phyloP scores from a whole-genome alignment of 345 rosid species.

The Populus deltoides region DNA sequence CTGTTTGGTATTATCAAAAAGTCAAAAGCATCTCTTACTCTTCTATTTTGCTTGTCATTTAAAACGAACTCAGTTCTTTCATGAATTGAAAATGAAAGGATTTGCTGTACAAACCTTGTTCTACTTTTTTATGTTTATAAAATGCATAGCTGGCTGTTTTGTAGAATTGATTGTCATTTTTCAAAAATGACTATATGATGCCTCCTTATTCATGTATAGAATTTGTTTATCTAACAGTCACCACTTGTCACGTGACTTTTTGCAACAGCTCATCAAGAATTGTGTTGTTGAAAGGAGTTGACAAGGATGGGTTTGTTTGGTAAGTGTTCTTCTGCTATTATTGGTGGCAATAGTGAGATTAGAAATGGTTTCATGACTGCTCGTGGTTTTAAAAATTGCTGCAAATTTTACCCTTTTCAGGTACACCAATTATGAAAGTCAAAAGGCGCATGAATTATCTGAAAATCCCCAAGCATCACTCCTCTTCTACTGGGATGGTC shows the following conservation, averaged over 20 bases:
- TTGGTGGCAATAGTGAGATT: neutral
- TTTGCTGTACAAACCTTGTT: neutral
- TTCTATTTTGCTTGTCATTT: neutral
- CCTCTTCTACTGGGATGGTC: slow-evolving; percentile 87
- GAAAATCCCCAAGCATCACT: slow-evolving; percentile 87
- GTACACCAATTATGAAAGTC: slow-evolving; percentile 89
- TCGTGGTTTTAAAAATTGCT: slow-evolving; percentile 11
- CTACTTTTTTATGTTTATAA: neutral
- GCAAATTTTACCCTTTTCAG: slow-evolving; percentile 32
- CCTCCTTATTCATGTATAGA: neutral
- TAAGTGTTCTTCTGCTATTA: slow-evolving; percentile 32
- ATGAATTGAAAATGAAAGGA: neutral
- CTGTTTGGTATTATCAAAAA: neutral
- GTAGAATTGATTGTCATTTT: neutral
- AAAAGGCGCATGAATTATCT: slow-evolving; percentile 66
- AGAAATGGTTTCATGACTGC: neutral
- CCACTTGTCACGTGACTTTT: neutral
- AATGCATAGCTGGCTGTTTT: too few species aligned
- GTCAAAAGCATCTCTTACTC: neutral
- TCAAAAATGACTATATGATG: neutral
- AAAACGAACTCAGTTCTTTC: neutral
- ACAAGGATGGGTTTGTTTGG: slow-evolving; percentile 88
- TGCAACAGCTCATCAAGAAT: slow-evolving; percentile 80
- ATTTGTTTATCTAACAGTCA: neutral
- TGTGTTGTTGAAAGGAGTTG: slow-evolving; percentile 84